Base-by-base conservation (phyloP, 192 early-diverging fungal genomes). In the Geosiphon pyriformis region DNA sequence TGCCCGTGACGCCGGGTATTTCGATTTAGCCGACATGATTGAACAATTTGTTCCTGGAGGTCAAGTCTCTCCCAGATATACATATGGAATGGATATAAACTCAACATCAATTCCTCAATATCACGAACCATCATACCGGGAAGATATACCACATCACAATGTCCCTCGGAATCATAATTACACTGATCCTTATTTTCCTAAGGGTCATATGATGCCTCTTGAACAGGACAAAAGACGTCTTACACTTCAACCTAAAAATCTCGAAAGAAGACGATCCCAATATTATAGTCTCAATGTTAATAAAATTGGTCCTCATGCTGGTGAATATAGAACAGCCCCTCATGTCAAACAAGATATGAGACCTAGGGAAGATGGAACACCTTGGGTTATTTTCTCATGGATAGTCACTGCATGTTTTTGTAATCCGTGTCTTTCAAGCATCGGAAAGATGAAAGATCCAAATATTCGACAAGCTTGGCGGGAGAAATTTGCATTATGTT, bases 401-500 rank as follows among this genome's bases (percentile, higher is more conserved):
- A 47, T 47, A 48, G 55, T 48, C 27, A 67, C 65, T 7, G 31
- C 35, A 57, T 67, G 65, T 57, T 67, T 56, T 48, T 47, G 52
- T 47, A 47, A 57, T 49, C 52, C 55, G 12, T 67, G 53, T 47
- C 42, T 67, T 17, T 67, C 65, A 27, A 22, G 15, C 1, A 55
- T 57, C 25, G 53, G 53, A 27, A 56, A 46, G 35, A 67, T 67
- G 65, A 67, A 67, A 57, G 65, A 67, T 32, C 35, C 65, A 20
- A 67, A 57, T 32, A 17, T 57, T 17, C 86, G 85, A 53, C 83
- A 82, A 78, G 92, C 92, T 18, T 94, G 90, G 88, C 83, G 92
- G 68, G 92, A 96, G 71, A 96, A 94, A 73, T 81, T 92, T 27
- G 83, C 90, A 1, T 72, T 96, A 10, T 87, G 89, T 61, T 80